phyloP scores from a whole-genome alignment of 75 land plant genomes.

The Cryptomeria japonica region DNA sequence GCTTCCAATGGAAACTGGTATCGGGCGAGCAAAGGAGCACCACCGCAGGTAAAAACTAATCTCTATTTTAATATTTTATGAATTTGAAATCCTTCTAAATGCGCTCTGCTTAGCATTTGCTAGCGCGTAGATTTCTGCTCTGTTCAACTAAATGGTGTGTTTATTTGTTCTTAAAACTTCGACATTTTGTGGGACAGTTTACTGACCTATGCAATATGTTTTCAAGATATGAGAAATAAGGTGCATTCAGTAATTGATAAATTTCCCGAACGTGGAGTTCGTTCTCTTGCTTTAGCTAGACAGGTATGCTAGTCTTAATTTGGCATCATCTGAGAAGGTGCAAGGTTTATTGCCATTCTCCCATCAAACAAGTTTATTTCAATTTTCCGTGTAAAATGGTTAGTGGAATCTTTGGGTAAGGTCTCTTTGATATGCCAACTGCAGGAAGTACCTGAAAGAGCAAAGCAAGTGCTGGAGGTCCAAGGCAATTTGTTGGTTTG shows the following conservation, averaged over 20 bases:
- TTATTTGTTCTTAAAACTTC: too few species aligned
- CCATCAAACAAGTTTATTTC: too few species aligned
- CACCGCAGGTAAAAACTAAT: conserved; percentile 57
- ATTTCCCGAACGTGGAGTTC: conserved; percentile 75
- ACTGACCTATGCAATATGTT: conserved; percentile 50
- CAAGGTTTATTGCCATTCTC: too few species aligned
- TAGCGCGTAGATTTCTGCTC: neutral
- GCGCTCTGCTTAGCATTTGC: neutral
- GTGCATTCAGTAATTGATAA: conserved; percentile 60
- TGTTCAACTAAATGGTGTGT: neutral
- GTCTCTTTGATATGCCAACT: too few species aligned
- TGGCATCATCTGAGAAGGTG: neutral
- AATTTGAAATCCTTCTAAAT: neutral
- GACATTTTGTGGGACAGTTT: conserved; percentile 33
- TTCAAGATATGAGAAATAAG: conserved; percentile 45
- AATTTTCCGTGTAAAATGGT: too few species aligned
- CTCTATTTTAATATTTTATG: neutral
- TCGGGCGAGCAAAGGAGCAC: conserved; percentile 84
- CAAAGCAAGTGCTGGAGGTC: too few species aligned
- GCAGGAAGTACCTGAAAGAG: too few species aligned
- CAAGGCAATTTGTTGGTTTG: too few species aligned
- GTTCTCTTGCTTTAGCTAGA: conserved; percentile 72
- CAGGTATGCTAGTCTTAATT: too few species aligned
- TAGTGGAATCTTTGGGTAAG: too few species aligned
- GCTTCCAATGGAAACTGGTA: conserved; percentile 72